These are phyloP conservation scores for Haplosporangium sp. DNA, from an alignment of 371 early-diverging fungal species.

Conservation along the genomic window DNA sequence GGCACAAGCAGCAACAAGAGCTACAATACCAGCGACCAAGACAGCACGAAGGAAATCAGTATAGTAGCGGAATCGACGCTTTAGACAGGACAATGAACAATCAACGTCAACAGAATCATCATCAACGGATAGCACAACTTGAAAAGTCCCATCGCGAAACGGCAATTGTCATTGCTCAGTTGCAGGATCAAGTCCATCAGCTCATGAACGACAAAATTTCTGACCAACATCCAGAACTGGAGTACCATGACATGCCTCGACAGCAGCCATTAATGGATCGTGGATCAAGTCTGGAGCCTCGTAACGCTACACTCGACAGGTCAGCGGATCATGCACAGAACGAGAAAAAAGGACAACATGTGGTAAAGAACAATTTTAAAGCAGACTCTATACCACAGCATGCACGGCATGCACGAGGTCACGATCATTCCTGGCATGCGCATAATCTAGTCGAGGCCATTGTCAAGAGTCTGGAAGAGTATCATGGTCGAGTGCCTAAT, in stretches of 20 bases:
- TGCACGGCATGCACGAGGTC: background rate
- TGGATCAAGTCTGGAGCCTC: too few relatives aligned
- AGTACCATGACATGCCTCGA: too few relatives aligned
- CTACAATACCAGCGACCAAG: conserved; percentile 2
- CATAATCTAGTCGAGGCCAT: conserved; percentile 19
- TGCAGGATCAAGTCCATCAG: conserved; percentile 27
- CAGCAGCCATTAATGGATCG: too few relatives aligned
- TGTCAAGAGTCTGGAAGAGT: conserved; percentile 14
- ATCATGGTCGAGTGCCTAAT: conserved; percentile 9
- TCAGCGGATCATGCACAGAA: too few relatives aligned
- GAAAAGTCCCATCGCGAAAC: conserved; percentile 18
- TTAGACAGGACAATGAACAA: background rate
- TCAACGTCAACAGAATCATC: conserved; percentile 20
- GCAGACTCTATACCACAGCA: too few relatives aligned
- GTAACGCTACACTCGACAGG: too few relatives aligned
- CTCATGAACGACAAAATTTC: too few relatives aligned
- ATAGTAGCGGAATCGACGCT: too few relatives aligned
- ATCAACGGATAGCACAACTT: conserved; percentile 13
- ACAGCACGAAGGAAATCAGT: too few relatives aligned
- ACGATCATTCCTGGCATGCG: background rate
- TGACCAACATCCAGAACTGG: too few relatives aligned
- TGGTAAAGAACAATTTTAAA: too few relatives aligned
- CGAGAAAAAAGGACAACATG: background rate
- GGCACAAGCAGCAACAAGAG: conserved; percentile 20
- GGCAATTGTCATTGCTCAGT: conserved; percentile 19